Conservation (phyloP, 805 yeast genomes). For the Martiniozyma abietophila region DNA sequence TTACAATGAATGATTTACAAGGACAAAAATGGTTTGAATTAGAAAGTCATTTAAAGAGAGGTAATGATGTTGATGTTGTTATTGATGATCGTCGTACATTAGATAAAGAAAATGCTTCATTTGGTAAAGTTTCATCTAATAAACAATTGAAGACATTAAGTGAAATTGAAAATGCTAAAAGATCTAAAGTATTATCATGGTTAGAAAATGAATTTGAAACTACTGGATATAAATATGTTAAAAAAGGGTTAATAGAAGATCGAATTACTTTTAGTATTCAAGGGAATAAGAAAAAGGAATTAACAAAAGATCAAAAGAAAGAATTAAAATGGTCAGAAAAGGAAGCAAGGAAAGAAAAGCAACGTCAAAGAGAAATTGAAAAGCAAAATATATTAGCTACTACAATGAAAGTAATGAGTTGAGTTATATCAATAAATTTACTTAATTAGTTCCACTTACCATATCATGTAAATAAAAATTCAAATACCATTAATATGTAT, state of each 20-base stretch:
- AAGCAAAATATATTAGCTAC: too few relatives aligned
- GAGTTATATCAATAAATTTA: too few relatives aligned
- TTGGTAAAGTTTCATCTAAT: background rate
- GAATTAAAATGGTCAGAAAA: slow-evolving; percentile 26
- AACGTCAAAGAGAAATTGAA: too few relatives aligned
- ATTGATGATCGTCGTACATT: slow-evolving; percentile 30
- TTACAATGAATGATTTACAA: slow-evolving; percentile 40
- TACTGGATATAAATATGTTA: slow-evolving; percentile 20
- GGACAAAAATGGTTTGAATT: slow-evolving; percentile 48
- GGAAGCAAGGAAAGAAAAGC: slow-evolving; percentile 28
- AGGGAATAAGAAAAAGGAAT: slow-evolving; percentile 9
- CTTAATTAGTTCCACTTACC: too few relatives aligned
- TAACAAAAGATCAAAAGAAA: slow-evolving; percentile 20
- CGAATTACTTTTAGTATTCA: slow-evolving; percentile 15
- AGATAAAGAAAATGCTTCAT: slow-evolving; percentile 12
- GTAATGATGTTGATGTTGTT: slow-evolving; percentile 31
- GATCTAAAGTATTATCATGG: slow-evolving; percentile 26
- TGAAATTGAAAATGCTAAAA: slow-evolving; percentile 26
- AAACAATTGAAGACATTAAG: slow-evolving; percentile 12
- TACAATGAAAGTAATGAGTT: too few relatives aligned
- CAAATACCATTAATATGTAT: too few relatives aligned
- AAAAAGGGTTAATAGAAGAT: slow-evolving; percentile 15
- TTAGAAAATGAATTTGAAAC: slow-evolving; percentile 19
- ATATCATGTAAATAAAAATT: too few relatives aligned
- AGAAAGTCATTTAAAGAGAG: slow-evolving; percentile 33